Conservation (phyloP, 2,329 filamentous ascomycete species). For the Xylaria sp. region DNA sequence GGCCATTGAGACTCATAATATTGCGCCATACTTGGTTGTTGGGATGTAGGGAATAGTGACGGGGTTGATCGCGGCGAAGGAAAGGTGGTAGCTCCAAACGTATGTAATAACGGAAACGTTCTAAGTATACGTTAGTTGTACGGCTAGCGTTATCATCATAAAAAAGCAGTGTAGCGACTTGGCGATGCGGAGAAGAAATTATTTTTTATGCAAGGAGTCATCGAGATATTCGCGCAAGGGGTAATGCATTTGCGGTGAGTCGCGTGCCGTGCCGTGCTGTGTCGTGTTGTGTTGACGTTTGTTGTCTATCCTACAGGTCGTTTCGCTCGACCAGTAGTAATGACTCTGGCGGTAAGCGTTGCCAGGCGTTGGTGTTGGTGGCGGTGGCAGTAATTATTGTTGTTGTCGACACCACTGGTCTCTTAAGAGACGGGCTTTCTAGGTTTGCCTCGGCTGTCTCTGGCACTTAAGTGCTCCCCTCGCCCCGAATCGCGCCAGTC, state of each 20-base stretch:
- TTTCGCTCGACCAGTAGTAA: not conserved
- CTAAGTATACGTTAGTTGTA: slow-evolving; percentile 28
- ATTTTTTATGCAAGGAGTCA: slow-evolving; percentile 11
- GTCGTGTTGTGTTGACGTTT: slow-evolving; percentile 15
- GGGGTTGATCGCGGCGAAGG: slow-evolving; percentile 10
- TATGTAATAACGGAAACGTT: slow-evolving; percentile 8
- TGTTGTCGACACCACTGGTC: slow-evolving; percentile 8
- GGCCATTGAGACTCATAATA: slow-evolving; percentile 53
- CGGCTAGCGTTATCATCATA: slow-evolving; percentile 15
- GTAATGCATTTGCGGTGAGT: slow-evolving; percentile 24
- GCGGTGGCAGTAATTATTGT: not conserved
- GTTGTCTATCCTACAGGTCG: slow-evolving; percentile 12
- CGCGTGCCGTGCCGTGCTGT: slow-evolving; percentile 18
- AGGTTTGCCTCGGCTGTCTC: slow-evolving; percentile 29
- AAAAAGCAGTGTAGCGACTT: slow-evolving; percentile 2
- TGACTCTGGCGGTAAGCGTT: slow-evolving; percentile 8
- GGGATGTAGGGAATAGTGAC: not conserved
- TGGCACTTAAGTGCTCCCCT: slow-evolving; percentile 6
- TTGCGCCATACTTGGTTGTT: slow-evolving; percentile 47
- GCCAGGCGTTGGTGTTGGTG: not conserved
- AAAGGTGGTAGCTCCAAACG: slow-evolving; percentile 7
- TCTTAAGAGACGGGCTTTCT: not conserved
- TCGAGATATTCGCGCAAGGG: slow-evolving; percentile 26
- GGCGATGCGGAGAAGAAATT: not conserved
- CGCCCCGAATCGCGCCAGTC: slow-evolving; percentile 25